Conservation (phyloP, 495 filamentous ascomycete genomes). For the Neohortaea acidophila region DNA sequence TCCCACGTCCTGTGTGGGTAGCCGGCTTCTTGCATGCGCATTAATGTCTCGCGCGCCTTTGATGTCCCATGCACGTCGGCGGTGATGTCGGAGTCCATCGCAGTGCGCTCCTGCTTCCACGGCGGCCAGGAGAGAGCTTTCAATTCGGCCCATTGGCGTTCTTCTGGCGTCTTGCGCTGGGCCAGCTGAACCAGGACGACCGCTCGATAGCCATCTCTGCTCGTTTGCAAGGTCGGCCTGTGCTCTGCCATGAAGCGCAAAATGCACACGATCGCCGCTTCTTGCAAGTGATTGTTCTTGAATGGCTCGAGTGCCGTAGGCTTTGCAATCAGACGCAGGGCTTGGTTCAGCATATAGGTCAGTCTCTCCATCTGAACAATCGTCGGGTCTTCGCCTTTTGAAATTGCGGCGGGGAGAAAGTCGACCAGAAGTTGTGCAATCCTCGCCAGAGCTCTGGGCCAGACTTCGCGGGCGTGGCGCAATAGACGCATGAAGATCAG, state of each 20-base stretch:
- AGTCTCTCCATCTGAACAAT: slow-evolving; percentile 11
- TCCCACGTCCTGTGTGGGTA: slow-evolving; percentile 44
- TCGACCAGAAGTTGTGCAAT: slow-evolving; percentile 22
- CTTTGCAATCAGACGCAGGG: slow-evolving; percentile 41
- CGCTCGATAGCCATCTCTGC: slow-evolving; percentile 47
- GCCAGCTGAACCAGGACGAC: slow-evolving; percentile 45
- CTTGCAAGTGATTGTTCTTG: slow-evolving; percentile 32
- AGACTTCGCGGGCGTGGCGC: slow-evolving; percentile 41
- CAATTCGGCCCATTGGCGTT: slow-evolving; percentile 42
- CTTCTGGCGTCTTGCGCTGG: slow-evolving; percentile 43
- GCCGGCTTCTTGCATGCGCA: slow-evolving; percentile 48
- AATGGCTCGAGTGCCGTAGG: slow-evolving; percentile 37
- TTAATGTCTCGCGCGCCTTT: slow-evolving; percentile 40
- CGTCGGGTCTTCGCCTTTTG: slow-evolving; percentile 14
- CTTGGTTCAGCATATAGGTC: slow-evolving; percentile 33
- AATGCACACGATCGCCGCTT: slow-evolving; percentile 49
- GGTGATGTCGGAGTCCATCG: slow-evolving; percentile 41
- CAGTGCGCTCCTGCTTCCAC: slow-evolving; percentile 48
- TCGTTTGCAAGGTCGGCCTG: slow-evolving; percentile 40
- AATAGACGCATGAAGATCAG: slow-evolving; percentile 38
- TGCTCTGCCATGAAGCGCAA: slow-evolving; percentile 45
- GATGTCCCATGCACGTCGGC: slow-evolving; percentile 39
- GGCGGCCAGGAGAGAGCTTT: slow-evolving; percentile 56
- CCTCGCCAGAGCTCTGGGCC: slow-evolving; percentile 38
- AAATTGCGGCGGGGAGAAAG: slow-evolving; percentile 17